Conservation (phyloP, 2,329 filamentous ascomycete species). For the Alternaria dauci region DNA sequence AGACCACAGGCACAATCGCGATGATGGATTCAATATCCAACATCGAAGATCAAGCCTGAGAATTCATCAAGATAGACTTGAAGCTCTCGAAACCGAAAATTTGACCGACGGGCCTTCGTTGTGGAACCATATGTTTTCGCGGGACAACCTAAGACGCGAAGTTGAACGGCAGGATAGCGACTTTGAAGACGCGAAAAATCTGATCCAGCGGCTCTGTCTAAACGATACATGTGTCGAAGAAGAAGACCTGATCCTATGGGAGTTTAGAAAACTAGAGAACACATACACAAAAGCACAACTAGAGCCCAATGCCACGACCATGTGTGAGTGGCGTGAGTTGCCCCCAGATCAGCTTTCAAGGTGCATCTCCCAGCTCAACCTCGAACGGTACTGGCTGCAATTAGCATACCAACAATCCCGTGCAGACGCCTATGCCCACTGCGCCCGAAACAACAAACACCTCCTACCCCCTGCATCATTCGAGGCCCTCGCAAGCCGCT, state of each 20-base stretch:
- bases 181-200: conserved; percentile 11
- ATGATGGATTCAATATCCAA: neutral
- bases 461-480: conserved; percentile 8
- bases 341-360: conserved; percentile 3
- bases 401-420: conserved; percentile 18
- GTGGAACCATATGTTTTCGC: neutral
- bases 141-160: neutral
- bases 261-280: conserved; percentile 13
- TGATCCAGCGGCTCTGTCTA: conserved; percentile 11
- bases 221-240: conserved; percentile 6
- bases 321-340: neutral
- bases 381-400: conserved; percentile 8
- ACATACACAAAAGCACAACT: conserved; percentile 9
- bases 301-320: neutral
- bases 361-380: conserved; percentile 9
- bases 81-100: neutral
- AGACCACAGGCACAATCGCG: conserved; percentile 1
- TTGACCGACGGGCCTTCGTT: neutral
- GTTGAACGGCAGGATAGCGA: neutral
- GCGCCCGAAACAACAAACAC: neutral
- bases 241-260: conserved; percentile 20
- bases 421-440: conserved; percentile 14
- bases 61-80: no score
- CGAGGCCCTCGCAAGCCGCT: neutral
- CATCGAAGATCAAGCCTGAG: neutral